Conservation (phyloP, 2,329 filamentous ascomycete species). For the Aspergillus sp. region DNA sequence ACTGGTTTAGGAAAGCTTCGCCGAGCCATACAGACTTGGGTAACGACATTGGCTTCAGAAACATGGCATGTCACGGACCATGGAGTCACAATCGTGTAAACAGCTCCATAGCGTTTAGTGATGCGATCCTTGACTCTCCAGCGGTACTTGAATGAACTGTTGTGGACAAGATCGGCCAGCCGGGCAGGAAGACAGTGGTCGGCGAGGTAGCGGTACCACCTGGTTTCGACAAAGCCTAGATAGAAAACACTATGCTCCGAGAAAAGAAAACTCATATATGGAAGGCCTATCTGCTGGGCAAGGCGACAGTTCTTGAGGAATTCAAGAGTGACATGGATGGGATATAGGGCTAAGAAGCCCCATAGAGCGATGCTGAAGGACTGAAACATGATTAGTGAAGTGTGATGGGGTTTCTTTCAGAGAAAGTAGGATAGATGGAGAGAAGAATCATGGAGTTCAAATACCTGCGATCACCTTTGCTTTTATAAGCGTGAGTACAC, state of each 20-base stretch:
- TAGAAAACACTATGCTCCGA: not conserved
- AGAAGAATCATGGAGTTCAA: not conserved
- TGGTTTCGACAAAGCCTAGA: not conserved
- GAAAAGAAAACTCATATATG: not conserved
- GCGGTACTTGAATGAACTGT: slow-evolving; percentile 7
- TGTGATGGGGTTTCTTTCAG: not conserved
- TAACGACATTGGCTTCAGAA: slow-evolving; percentile 15
- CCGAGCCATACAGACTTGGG: slow-evolving; percentile 14
- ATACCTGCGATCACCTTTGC: no score
- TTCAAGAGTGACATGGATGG: not conserved
- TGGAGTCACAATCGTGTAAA: slow-evolving; percentile 14
- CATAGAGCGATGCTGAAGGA: not conserved
- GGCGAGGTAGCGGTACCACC: not conserved
- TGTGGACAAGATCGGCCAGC: not conserved
- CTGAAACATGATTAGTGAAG: not conserved
- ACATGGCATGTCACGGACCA: slow-evolving; percentile 11
- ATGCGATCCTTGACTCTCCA: slow-evolving; percentile 16
- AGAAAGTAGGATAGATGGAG: not conserved
- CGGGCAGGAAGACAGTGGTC: not conserved
- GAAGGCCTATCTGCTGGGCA: not conserved
- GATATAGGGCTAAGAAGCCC: not conserved
- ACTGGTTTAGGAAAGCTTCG: slow-evolving; percentile 16
- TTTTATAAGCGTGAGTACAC: no score
- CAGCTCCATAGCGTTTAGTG: slow-evolving; percentile 10
- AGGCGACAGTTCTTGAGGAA: not conserved